These are phyloP conservation scores for Neurospora sp. DNA, from an alignment of 495 filamentous ascomycete genomes.

Conservation along the genomic window DNA sequence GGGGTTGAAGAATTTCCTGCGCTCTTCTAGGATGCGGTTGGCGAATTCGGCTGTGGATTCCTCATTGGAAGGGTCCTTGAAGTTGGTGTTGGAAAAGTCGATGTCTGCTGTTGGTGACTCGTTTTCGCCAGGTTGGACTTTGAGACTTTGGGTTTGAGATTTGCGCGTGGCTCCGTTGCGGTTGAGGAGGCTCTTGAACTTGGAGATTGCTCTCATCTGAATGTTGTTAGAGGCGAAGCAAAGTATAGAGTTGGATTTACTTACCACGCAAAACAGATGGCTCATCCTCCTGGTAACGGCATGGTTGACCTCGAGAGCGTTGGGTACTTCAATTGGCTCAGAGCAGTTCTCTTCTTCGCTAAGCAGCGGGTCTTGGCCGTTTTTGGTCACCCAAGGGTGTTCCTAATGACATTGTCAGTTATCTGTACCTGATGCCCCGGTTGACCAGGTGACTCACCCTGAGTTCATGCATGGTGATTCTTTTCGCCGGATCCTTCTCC, in stretches of 20 bases:
- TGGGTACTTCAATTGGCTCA: conserved; percentile 66
- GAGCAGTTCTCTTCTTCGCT: conserved; percentile 79
- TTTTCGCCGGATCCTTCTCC: conserved; percentile 65
- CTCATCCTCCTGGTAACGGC: conserved; percentile 85
- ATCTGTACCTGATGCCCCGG: background rate
- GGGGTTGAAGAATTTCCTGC: conserved; percentile 25
- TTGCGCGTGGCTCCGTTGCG: conserved; percentile 16
- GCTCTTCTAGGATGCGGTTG: conserved; percentile 26
- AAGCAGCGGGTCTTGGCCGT: conserved; percentile 70
- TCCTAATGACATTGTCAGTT: conserved; percentile 40
- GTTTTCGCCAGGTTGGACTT: background rate
- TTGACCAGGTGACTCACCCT: conserved; percentile 43
- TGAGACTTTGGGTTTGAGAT: conserved; percentile 7
- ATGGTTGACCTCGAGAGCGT: conserved; percentile 75
- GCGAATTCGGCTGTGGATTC: conserved; percentile 30
- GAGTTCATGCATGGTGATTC: conserved; percentile 72
- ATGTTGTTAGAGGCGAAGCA: conserved; percentile 4
- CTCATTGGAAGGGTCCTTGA: background rate
- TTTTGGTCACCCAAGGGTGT: conserved; percentile 88
- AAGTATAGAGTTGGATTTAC: conserved; percentile 16
- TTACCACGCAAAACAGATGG: conserved; percentile 73
- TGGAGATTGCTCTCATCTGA: conserved; percentile 85
- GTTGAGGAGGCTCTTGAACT: conserved; percentile 56
- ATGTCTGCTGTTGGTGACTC: conserved; percentile 20
- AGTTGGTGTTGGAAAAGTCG: conserved; percentile 27